Conservation (phyloP, 495 filamentous ascomycete species). For the Penicillium herquei region DNA sequence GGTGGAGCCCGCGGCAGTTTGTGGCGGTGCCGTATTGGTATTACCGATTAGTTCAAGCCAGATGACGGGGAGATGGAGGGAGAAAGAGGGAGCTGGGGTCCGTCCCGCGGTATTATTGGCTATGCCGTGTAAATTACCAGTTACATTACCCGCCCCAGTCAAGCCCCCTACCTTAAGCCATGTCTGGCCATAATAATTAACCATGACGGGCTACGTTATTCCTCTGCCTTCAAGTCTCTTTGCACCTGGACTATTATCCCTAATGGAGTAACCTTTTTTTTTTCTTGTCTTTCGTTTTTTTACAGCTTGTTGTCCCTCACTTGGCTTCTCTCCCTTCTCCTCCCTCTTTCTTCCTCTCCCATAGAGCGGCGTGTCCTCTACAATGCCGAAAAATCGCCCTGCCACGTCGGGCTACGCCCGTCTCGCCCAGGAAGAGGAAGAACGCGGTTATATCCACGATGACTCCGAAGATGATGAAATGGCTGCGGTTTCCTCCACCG, state of each 20-base stretch:
- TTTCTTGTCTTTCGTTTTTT: conserved; percentile 19
- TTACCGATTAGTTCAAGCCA: conserved; percentile 8
- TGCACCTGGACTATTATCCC: conserved; percentile 8
- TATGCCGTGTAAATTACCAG: conserved; percentile 22
- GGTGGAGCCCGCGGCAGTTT: conserved; percentile 7
- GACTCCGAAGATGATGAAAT: conserved; percentile 70
- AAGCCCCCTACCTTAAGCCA: conserved; percentile 18
- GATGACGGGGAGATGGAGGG: not conserved
- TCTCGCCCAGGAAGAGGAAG: conserved; percentile 86
- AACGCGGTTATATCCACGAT: conserved; percentile 55
- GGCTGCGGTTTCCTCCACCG: conserved; percentile 54
- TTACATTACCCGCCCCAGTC: conserved; percentile 5
- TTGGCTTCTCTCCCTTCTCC: conserved; percentile 4
- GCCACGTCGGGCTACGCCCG: conserved; percentile 88
- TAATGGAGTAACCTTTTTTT: conserved; percentile 24
- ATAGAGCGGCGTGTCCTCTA: conserved; percentile 15
- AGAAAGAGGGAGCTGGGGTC: not conserved
- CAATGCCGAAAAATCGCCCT: conserved; percentile 59
- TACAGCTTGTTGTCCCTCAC: conserved; percentile 8
- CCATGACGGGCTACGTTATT: conserved; percentile 23
- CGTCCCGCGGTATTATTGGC: not conserved
- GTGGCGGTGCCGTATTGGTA: conserved; percentile 29
- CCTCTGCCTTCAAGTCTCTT: conserved; percentile 14
- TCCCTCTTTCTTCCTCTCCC: conserved; percentile 12
- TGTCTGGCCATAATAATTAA: conserved; percentile 23